Conservation (phyloP, 192 early-diverging fungal genomes). For the Podochytrium sp. region DNA sequence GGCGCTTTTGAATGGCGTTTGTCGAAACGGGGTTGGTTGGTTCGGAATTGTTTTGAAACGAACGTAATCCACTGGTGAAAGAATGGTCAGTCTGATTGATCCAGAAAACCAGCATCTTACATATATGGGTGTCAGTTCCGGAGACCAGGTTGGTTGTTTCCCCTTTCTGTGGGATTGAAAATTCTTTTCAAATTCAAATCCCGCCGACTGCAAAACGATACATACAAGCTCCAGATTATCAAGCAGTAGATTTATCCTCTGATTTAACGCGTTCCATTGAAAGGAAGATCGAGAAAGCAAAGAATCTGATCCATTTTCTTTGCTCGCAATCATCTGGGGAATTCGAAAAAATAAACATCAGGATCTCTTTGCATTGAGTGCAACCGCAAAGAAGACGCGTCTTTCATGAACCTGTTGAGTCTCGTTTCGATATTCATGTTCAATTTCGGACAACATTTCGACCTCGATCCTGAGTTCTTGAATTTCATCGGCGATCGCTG, state of each 20-base stretch:
- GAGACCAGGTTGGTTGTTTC: neutral
- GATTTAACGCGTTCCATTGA: slow-evolving; percentile 29
- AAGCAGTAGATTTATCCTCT: slow-evolving; percentile 13
- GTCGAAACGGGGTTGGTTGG: neutral
- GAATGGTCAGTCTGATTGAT: neutral
- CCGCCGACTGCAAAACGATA: neutral
- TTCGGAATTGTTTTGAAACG: neutral
- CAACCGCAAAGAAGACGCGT: neutral
- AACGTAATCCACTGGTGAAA: slow-evolving; percentile 3
- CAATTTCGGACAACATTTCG: neutral
- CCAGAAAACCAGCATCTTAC: neutral
- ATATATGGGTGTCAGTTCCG: neutral
- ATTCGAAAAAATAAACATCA: neutral
- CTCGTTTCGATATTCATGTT: slow-evolving; percentile 1
- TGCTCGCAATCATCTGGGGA: neutral
- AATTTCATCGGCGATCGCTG: neutral
- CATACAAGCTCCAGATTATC: slow-evolving; percentile 3
- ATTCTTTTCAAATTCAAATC: neutral
- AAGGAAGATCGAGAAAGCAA: neutral
- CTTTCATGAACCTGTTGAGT: neutral
- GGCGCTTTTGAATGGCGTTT: neutral
- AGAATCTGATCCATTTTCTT: neutral
- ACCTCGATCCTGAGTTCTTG: neutral
- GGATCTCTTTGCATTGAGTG: neutral
- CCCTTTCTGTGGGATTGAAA: neutral